Percentiles rank a stretch among this genome's conserved stretches.
These are phyloP conservation scores for Talaromyces borbonicus DNA, from an alignment of 495 filamentous ascomycete genomes.

Conservation along the genomic window DNA sequence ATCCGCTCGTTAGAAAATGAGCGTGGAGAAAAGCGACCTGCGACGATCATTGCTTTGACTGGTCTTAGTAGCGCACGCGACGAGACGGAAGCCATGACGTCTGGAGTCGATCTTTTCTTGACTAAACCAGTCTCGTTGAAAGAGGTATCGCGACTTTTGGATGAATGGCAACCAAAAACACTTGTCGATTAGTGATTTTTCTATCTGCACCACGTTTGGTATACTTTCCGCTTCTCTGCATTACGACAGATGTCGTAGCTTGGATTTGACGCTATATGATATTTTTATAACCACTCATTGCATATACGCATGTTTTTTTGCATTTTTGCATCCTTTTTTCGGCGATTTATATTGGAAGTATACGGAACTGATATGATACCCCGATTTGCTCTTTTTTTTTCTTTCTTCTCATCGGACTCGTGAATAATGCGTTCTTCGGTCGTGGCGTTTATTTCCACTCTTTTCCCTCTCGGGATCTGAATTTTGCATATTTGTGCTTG, in stretches of 20 bases:
- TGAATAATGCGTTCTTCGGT: neutral
- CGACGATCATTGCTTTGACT: slow-evolving; percentile 60
- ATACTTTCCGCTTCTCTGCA: neutral
- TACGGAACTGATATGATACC: slow-evolving; percentile 9
- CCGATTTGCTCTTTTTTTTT: neutral
- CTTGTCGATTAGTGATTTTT: neutral
- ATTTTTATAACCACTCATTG: neutral
- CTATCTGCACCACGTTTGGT: too few species aligned
- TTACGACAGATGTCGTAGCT: neutral
- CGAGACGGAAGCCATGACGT: slow-evolving; percentile 54
- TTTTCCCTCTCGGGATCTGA: neutral
- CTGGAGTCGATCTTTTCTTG: slow-evolving; percentile 62
- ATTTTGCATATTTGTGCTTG: neutral
- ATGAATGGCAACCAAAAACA: slow-evolving; percentile 33
- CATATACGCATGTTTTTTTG: neutral
- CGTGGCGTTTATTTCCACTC: neutral
- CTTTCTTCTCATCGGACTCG: neutral
- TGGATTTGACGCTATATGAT: too few species aligned
- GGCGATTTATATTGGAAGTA: slow-evolving; percentile 8
- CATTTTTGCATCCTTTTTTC: too few species aligned
- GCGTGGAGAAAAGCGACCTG: slow-evolving; percentile 22
- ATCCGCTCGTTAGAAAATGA: slow-evolving; percentile 54
- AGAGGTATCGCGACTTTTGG: slow-evolving; percentile 35
- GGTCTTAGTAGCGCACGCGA: slow-evolving; percentile 54
- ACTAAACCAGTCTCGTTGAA: slow-evolving; percentile 59